Evolutionary conservation across 805 yeast genomes (phyloP).

Genomic region (Metschnikowia gelsemii): DNA sequence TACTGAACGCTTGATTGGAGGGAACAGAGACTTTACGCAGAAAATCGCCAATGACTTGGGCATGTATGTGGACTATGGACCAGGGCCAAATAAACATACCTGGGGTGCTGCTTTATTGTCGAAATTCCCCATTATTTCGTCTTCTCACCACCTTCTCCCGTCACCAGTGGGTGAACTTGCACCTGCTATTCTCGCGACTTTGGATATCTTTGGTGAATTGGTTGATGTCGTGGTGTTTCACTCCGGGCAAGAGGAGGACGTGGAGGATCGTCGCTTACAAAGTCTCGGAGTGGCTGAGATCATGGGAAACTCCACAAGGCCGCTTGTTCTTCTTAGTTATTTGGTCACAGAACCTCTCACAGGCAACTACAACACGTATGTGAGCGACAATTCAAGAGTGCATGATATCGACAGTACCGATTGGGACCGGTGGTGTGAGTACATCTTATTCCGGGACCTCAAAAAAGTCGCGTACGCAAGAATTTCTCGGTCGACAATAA

Average conservation of each 20-base stretch:
- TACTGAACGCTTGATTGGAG: slow-evolving; percentile 91
- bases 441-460: slow-evolving; percentile 82
- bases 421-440: slow-evolving; percentile 99
- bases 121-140: slow-evolving; percentile 87
- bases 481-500: slow-evolving; percentile 86
- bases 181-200: slow-evolving; percentile 95
- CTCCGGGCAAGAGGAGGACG: slow-evolving; percentile 97
- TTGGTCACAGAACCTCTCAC: slow-evolving; percentile 82
- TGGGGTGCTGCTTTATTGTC: slow-evolving; percentile 96
- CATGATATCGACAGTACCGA: slow-evolving; percentile 90
- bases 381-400: slow-evolving; percentile 80
- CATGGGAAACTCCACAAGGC: slow-evolving; percentile 80
- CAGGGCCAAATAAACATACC: slow-evolving; percentile 96
- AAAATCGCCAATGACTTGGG: slow-evolving; percentile 87
- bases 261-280: slow-evolving; percentile 87
- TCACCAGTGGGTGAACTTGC: slow-evolving; percentile 98
- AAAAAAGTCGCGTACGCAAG: slow-evolving; percentile 92
- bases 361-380: slow-evolving; percentile 92
- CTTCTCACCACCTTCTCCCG: slow-evolving; percentile 89
- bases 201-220: slow-evolving; percentile 81
- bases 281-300: slow-evolving; percentile 70
- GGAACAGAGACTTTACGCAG: slow-evolving; percentile 92
- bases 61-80: slow-evolving; percentile 95
- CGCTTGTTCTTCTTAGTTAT: slow-evolving; percentile 85
- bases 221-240: slow-evolving; percentile 97